Conservation (phyloP, 352 stramenopile species). For the Pythium folliculosum region DNA sequence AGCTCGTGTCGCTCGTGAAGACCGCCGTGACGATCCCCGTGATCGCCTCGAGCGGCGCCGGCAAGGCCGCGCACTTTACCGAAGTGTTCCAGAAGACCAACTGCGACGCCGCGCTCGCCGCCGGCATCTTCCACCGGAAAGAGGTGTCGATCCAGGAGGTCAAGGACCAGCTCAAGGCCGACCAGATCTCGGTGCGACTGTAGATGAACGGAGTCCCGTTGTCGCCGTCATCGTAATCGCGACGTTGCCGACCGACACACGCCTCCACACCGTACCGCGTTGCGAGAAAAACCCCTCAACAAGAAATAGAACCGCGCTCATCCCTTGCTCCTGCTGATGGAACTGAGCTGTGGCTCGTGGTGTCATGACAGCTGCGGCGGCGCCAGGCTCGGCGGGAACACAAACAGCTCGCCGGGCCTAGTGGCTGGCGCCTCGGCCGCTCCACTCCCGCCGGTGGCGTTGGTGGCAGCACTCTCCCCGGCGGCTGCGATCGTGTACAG, state of each 20-base stretch:
- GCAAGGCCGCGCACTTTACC: conserved; percentile 93
- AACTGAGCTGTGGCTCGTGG: too few species aligned
- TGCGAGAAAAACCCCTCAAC: neutral
- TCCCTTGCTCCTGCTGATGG: too few species aligned
- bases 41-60: conserved; percentile 96
- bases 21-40: conserved; percentile 95
- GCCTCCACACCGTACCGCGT: neutral
- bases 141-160: conserved; percentile 95
- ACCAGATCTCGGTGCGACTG: conserved; percentile 71
- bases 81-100: conserved; percentile 93
- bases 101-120: conserved; percentile 96
- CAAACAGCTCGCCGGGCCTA: conserved; percentile 8
- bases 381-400: conserved; percentile 5
- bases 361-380: too few species aligned
- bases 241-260: neutral
- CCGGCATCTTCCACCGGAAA: conserved; percentile 98
- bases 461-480: too few species aligned
- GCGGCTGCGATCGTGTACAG: conserved; percentile 12
- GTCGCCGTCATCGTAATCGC: neutral
- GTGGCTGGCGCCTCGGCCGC: too few species aligned
- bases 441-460: too few species aligned
- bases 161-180: conserved; percentile 88
- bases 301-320: neutral
- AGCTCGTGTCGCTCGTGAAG: conserved; percentile 72
- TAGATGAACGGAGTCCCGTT: conserved; percentile 23